Percentiles rank a stretch among this genome's conserved stretches.
These are phyloP conservation scores for Neonectria punicea DNA, from an alignment of 2,329 filamentous ascomycete genomes.

Conservation along the genomic window DNA sequence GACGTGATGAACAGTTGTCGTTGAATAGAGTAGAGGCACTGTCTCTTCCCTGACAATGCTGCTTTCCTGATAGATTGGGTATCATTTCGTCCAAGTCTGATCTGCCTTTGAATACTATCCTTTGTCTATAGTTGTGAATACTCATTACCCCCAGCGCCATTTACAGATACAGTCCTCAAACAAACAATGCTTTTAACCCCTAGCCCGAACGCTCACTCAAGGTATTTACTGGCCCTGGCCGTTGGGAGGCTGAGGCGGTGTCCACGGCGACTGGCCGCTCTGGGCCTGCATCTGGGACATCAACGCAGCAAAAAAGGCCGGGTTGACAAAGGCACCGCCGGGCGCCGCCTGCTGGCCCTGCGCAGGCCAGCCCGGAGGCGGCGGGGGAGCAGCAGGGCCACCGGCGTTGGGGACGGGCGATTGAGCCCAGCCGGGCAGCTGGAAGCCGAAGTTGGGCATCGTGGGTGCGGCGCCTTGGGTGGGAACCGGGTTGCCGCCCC, in stretches of 20 bases:
- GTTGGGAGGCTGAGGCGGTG: slow-evolving; percentile 44
- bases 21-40: not conserved
- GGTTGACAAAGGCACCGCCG: slow-evolving; percentile 64
- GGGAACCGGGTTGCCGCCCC: slow-evolving; percentile 29
- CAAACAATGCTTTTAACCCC: slow-evolving; percentile 13
- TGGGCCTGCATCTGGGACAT: slow-evolving; percentile 57
- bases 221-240: slow-evolving; percentile 40
- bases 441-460: slow-evolving; percentile 54
- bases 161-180: slow-evolving; percentile 13
- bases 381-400: slow-evolving; percentile 53
- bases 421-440: slow-evolving; percentile 56
- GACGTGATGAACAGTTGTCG: not conserved
- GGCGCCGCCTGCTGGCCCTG: slow-evolving; percentile 48
- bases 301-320: slow-evolving; percentile 64
- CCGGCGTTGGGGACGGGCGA: slow-evolving; percentile 40
- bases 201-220: slow-evolving; percentile 2
- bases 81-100: slow-evolving; percentile 20
- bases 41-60: not conserved
- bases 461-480: slow-evolving; percentile 36
- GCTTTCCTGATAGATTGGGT: not conserved
- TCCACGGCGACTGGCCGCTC: slow-evolving; percentile 45
- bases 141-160: slow-evolving; percentile 29
- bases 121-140: slow-evolving; percentile 34
- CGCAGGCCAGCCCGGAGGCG: slow-evolving; percentile 51
- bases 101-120: slow-evolving; percentile 9